Evolutionary conservation across 768 basidiomycete species (phyloP), one percentile per base, ranked within the genome.

Genomic region (Calocybe indica): DNA sequence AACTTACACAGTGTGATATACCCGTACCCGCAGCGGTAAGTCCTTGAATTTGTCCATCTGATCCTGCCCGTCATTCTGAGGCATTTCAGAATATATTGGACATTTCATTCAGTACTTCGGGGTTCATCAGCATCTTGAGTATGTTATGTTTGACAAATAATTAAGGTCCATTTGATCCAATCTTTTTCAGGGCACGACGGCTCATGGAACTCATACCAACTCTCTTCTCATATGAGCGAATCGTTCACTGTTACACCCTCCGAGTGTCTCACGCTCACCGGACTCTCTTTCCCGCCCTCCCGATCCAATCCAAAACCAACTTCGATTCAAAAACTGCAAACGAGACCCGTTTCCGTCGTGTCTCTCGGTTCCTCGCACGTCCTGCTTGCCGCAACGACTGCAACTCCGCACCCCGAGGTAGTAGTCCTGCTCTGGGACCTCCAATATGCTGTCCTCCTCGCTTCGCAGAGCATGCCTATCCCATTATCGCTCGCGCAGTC

Each of bases 391-490:
- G 71, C 67, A 28, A 38, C 69, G 40, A 67, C 70, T 30, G 55
- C 60, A 2, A 53, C 67, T 6, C 59, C 70, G 0, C 55, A 67
- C 9, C 58, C 66, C 32, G 76, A 78, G 48, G 68, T 85, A 44
- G 65, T 68, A 11, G 61, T 86, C 29, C 76, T 82, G 12, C 60
- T 86, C 29, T 86, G 85, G 83, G 84, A 87, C 52, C 65, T 86
- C 14, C 80, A 80, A 50, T 87, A 82, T 52, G 78, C 78, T 12
- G 77, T 85, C 32, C 64, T 86, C 15, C 68, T 87, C n/a, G 67
- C 80, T 2, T 70, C 73, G 5, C 73, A 81, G 35, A 58, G 63
- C 6, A 63, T 84, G 37, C 60, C 80, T 1, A 58, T 80, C 10
- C 80, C 85, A 0, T 64, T 75, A 1, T 57, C 70, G 14, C 49